These are phyloP conservation scores for Urochloa ruziziensis DNA, from an alignment of 176 grass and related monocot species.

Conservation along the genomic window DNA sequence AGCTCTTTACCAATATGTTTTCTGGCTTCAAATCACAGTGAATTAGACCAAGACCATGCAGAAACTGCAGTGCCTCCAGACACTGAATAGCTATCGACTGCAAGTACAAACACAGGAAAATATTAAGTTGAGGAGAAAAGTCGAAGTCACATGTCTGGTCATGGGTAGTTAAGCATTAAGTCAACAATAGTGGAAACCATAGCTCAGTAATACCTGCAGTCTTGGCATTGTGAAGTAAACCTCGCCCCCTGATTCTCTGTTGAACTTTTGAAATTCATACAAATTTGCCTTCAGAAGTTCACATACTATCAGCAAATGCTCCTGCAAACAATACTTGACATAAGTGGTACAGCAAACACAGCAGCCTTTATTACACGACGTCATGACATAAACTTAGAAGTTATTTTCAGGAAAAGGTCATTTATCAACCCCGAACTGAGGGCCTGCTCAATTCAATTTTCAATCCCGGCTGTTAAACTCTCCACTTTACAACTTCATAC, in stretches of 20 bases:
- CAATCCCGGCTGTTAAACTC: too few species aligned
- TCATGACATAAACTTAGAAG: not conserved
- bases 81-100: constrained; percentile 99
- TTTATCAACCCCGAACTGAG: not conserved
- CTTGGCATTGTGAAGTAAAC: constrained; percentile 99
- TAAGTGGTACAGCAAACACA: constrained; percentile 22
- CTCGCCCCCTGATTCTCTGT: constrained; percentile 98
- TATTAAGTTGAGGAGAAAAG: constrained; percentile 2
- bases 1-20: constrained; percentile 99
- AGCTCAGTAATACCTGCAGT: constrained; percentile 61
- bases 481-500: not conserved
- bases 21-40: constrained; percentile 99
- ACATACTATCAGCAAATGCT: constrained; percentile 98
- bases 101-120: constrained; percentile 20
- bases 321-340: constrained; percentile 51
- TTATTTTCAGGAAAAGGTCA: not conserved
- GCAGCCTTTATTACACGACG: not conserved
- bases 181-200: constrained; percentile 17
- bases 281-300: constrained; percentile 99
- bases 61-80: constrained; percentile 92
- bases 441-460: not conserved
- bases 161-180: not conserved
- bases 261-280: constrained; percentile 99
- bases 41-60: constrained; percentile 94
- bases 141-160: not conserved